Evolutionary conservation across 2,329 filamentous ascomycete species (phyloP), one percentile per base, ranked within the genome.

Genomic region (Neoascochyta sp.): DNA sequence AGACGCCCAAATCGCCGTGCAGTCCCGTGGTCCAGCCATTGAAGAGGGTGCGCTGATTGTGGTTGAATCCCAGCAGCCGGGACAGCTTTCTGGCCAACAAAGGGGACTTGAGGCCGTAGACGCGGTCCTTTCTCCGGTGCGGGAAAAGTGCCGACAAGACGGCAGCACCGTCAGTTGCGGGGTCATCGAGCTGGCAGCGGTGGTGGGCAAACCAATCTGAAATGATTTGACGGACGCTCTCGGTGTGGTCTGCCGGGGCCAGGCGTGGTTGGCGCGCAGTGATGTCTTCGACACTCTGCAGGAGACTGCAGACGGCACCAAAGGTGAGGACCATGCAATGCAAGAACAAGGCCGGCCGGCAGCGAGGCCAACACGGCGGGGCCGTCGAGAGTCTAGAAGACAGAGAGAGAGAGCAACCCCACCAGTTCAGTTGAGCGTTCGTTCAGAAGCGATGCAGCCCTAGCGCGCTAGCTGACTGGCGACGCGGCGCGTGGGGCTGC

Each of bases 61-160:
- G 63, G 1, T 82, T 79, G 14, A 94, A 70, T 4, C 73, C 62
- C n/a, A 90, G 68, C 12, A 77, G 75, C 17, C 80, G 75, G 3
- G 73, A 75, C 10, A 95, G 70, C n/a, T 86, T 74, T 29, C 73
- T 76, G 33, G 80, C 75, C 0, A 95, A 68, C 0, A 67, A 70
- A 7, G 65, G 54, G 16, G 76, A 67, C 50, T 85, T 77, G 1
- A 94, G 69, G 20, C 71, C 74, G 55, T 89, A 94, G 2, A 90
- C 83, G 16, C 86, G 76, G 53, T 94, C 87, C 3, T 78, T 80
- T 30, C 87, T 73, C 43, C 74, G 80, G 41, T 88, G 81, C 0
- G 88, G 86, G 0, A 93, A 73, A 1, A 95, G 63, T 3, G 81
- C 80, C 1, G 84, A 89, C 0, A 94, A 67, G 2, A 95, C 64